Base-by-base conservation (phyloP, 2,329 filamentous ascomycete genomes). In the Teratosphaeria viscida region DNA sequence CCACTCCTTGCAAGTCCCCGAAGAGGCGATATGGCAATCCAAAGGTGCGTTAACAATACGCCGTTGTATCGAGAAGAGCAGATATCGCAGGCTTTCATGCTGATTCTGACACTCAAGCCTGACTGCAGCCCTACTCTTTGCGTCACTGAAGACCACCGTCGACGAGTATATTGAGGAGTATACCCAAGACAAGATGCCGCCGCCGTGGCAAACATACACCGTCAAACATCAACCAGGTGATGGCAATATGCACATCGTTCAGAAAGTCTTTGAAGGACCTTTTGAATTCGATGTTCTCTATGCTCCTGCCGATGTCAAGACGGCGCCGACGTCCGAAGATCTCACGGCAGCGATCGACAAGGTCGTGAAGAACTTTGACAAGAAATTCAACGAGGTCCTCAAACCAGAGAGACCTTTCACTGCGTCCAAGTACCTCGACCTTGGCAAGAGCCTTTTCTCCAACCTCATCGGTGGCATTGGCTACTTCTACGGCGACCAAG, bases 251-350 rank as follows among this genome's bases (percentile, higher is more conserved):
- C 92, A 99, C 64, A 77, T 96, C 49, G 81, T 97, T 16, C 90
- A 99, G 74, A 96, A 96, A 76, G 84, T 91, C 2, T 97, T 96
- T 67, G 83, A 92, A 67, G 92, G 94, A 1, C 74, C 86, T 1
- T 99, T 97, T 69, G 90, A 87, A 77, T 97, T 97, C 67, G 94
- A 97, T 71, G 81, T 97, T 57, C 80, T 97, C 55, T 96, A 91
- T 77, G 90, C 89, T 4, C 95, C 92, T 61, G 85, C 78, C 14
- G 92, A 89, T n/a, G 62, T 54, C 2, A 55, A 60, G 65, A 66
- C 71, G 49, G 19, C 56, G 19, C 57, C 65, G 62, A 65, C 65
- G 14, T 73, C 77, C 0, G 82, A 87, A 49, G 84, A 87, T 61
- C 74, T 97, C 16, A 88, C 86, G 1, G 76, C 84, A 57, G 82